These are phyloP conservation scores for Trichoderma guizhouense DNA, from an alignment of 2,329 filamentous ascomycete genomes.

Conservation along the genomic window DNA sequence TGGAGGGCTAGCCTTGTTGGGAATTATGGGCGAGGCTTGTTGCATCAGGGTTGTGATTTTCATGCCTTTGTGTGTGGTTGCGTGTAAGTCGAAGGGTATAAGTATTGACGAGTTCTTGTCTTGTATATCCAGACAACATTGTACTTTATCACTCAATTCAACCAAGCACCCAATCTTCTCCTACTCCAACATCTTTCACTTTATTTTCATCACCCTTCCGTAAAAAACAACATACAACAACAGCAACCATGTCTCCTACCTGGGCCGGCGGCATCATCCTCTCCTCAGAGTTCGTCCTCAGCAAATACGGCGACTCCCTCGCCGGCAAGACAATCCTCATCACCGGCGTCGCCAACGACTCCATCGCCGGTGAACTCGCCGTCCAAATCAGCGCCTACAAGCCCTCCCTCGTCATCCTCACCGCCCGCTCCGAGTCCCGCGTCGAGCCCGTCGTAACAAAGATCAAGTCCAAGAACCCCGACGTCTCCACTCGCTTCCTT, in stretches of 20 bases:
- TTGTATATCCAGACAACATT: background rate
- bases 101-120: background rate
- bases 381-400: slow-evolving; percentile 17
- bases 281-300: background rate
- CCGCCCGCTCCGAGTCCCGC: slow-evolving; percentile 3
- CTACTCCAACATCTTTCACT: background rate
- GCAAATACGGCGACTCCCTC: background rate
- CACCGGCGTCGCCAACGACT: slow-evolving; percentile 15
- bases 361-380: slow-evolving; percentile 20
- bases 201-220: background rate
- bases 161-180: background rate
- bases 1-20: background rate
- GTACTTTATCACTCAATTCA: background rate
- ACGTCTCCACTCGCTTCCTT: slow-evolving; percentile 4
- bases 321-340: slow-evolving; percentile 13
- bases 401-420: slow-evolving; percentile 14
- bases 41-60: background rate
- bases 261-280: background rate
- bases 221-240: background rate
- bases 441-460: slow-evolving; percentile 1
- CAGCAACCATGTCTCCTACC: background rate
- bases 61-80: background rate
- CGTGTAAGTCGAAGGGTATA: background rate
- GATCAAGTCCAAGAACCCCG: slow-evolving; percentile 2
- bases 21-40: background rate